phyloP scores from a whole-genome alignment of 257 asterid genomes.

The Nemophila menziesii region DNA sequence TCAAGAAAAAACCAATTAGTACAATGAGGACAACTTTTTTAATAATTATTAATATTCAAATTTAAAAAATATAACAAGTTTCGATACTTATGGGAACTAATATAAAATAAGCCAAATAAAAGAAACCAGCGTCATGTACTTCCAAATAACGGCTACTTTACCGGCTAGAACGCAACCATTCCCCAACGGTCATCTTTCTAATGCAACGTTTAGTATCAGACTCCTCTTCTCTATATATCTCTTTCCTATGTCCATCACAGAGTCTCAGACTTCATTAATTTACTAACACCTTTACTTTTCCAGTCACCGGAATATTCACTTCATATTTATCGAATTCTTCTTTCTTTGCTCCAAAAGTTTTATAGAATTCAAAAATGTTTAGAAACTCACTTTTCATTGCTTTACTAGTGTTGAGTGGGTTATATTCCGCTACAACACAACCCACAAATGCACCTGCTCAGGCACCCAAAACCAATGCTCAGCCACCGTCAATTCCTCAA shows the following conservation, averaged over 20 bases:
- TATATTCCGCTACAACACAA: slow-evolving; percentile 36
- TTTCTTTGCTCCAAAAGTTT: neutral
- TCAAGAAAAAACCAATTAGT: no score
- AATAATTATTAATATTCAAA: no score
- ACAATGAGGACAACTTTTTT: no score
- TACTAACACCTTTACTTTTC: neutral
- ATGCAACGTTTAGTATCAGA: slow-evolving; percentile 32
- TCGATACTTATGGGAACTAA: no score
- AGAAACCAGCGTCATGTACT: neutral
- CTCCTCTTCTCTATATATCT: slow-evolving; percentile 11
- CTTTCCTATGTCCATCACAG: slow-evolving; percentile 11
- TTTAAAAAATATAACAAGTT: no score
- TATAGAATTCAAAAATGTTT: slow-evolving; percentile 16
- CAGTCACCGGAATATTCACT: slow-evolving; percentile 17
- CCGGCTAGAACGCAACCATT: slow-evolving; percentile 9
- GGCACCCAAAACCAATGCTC: slow-evolving; percentile 23
- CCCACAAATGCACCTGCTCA: slow-evolving; percentile 40
- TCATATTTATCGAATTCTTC: no score
- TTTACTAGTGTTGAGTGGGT: slow-evolving; percentile 20
- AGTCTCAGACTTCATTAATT: neutral
- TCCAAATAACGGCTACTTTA: slow-evolving; percentile 28
- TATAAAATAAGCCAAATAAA: no score
- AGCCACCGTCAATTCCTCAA: slow-evolving; percentile 18
- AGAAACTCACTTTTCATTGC: slow-evolving; percentile 13
- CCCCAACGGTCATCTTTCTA: slow-evolving; percentile 36